phyloP scores from a whole-genome alignment of 176 grass and related monocot species.

The Zoysia japonica region DNA sequence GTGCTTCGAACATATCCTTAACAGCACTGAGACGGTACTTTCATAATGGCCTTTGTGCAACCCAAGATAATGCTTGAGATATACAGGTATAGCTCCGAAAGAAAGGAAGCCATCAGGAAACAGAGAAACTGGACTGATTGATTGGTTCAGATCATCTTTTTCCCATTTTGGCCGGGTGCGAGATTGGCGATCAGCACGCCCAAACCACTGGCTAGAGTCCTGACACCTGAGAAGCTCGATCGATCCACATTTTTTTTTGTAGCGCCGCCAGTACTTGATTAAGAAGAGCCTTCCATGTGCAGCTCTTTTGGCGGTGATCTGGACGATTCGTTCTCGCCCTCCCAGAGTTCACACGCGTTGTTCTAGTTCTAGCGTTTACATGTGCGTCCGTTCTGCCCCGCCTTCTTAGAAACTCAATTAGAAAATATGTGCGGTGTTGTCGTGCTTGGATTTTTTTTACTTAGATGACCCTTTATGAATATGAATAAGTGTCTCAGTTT shows the following conservation, averaged over 20 bases:
- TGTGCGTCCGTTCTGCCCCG: neutral
- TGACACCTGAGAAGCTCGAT: neutral
- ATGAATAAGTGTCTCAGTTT: no score
- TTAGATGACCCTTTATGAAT: no score
- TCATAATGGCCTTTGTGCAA: no score
- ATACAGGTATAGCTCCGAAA: neutral
- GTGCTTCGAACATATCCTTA: neutral
- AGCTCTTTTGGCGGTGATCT: constrained; percentile 40
- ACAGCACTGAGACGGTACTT: neutral
- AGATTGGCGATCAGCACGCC: constrained; percentile 19
- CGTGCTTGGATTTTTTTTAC: no score
- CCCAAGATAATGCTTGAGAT: neutral
- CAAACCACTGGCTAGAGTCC: constrained; percentile 30
- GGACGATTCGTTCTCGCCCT: neutral
- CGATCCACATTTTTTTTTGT: neutral
- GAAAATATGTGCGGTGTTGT: no score
- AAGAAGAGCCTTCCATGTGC: constrained; percentile 38
- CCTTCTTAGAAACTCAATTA: neutral
- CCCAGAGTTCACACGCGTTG: neutral
- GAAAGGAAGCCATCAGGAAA: neutral
- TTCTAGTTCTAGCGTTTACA: constrained; percentile 4
- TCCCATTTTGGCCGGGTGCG: neutral
- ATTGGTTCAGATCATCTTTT: neutral
- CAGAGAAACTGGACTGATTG: constrained; percentile 22
- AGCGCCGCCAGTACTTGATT: neutral